Evolutionary conservation across 1,284 basidiomycete genomes (phyloP), one percentile per base, ranked within the genome.

Genomic region (Cryptococcus sp.): DNA sequence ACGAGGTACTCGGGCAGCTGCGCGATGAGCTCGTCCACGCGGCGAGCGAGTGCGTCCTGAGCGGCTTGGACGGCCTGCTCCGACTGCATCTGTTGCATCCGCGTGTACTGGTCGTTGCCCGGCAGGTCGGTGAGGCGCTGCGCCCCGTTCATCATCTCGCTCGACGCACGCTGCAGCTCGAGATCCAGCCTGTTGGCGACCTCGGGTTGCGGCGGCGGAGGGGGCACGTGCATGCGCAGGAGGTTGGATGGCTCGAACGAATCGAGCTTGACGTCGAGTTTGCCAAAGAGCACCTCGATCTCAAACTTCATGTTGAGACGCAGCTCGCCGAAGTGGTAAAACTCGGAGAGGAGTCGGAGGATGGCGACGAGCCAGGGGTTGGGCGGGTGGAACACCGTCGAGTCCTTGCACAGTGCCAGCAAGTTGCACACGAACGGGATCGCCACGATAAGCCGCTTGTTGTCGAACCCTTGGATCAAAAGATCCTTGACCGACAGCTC

Each of bases 301-400:
- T 98, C 96, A 70, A 98, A 98, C 77, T 98, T 98, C 74, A 95
- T 83, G 74, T 98, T 97, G 59, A 98, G 82, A 79, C 97, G 96
- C 61, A 98, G 83, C 68, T 98, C 94, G 3, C 93, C 95, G 67
- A 87, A 96, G 72, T 95, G 91, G 77, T 99, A 98, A 20, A 99
- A 83, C 77, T 99, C 96, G 42, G 87, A 91, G 49, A 98, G 84
- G 24, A 98, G 82, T 61, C 88, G 85, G 64, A 98, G 81, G 60
- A 98, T 89, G 0, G 89, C 94, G 87, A 96, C 93, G 55, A 99
- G 79, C 96, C 96, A 99, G 1, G 96, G 96, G 76, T 98, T 99
- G 24, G 96, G 96, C 16, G 91, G 88, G 69, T 84, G 87, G 84
- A 98, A 99, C 38, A 98, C 90, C 61, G 82, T 86, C 44, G 93